Conservation (phyloP, 2,329 filamentous ascomycete species). For the Diaporthe sp. region DNA sequence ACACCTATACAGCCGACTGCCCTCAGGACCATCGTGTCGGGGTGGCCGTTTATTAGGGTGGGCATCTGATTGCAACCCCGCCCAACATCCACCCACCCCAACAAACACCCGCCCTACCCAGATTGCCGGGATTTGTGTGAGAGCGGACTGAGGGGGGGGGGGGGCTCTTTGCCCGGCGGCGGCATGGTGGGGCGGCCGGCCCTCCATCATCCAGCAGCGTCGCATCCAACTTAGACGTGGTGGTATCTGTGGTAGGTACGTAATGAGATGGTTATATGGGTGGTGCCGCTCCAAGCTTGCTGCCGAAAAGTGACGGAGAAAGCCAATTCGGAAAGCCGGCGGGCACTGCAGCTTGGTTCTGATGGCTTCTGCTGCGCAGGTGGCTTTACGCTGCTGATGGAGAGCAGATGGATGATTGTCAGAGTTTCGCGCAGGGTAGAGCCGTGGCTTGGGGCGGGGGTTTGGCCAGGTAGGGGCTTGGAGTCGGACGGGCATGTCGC, state of each 20-base stretch:
- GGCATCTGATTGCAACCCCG: constrained; percentile 17
- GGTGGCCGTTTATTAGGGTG: not conserved
- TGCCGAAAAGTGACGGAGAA: not conserved
- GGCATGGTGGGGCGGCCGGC: constrained; percentile 13
- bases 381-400: not conserved
- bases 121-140: constrained; percentile 2
- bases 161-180: constrained; percentile 2
- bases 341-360: not conserved
- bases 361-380: not conserved
- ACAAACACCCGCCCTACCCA: not conserved
- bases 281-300: not conserved
- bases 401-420: no score
- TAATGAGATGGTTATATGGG: not conserved
- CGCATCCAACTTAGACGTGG: not conserved
- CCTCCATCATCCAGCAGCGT: constrained; percentile 7
- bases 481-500: not conserved
- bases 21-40: not conserved
- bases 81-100: constrained; percentile 1
- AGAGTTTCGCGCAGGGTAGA: not conserved
- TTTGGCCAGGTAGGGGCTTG: not conserved
- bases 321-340: not conserved
- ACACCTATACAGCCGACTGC: not conserved
- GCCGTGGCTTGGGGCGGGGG: no score
- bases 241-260: constrained; percentile 4
- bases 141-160: not conserved